Percentiles rank a stretch among this genome's conserved stretches.
phyloP scores from a whole-genome alignment of 371 early-diverging fungal genomes.

The Spiromyces aspiralis region DNA sequence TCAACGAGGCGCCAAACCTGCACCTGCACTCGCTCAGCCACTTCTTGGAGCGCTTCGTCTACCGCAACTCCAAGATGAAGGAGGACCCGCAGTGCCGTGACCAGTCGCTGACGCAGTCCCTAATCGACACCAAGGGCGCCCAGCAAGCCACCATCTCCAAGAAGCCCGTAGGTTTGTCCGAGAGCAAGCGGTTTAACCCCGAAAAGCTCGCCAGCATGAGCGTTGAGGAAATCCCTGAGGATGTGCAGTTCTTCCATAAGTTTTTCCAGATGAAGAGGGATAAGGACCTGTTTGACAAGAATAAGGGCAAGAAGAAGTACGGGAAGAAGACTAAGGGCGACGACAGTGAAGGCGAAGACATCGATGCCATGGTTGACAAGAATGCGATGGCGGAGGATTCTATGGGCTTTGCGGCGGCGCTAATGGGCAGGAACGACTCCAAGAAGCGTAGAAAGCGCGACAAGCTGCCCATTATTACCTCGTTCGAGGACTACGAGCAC shows the following conservation, averaged over 20 bases:
- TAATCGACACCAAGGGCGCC: neutral
- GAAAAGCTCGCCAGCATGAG: neutral
- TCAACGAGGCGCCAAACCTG: constrained; percentile 61
- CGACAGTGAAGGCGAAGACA: constrained; percentile 22
- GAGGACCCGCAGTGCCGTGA: constrained; percentile 19
- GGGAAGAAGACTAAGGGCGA: no score
- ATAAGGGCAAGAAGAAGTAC: constrained; percentile 26
- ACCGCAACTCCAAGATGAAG: constrained; percentile 76
- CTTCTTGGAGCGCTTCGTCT: constrained; percentile 91
- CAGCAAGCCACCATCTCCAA: neutral
- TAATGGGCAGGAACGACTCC: constrained; percentile 2
- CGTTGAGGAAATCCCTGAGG: constrained; percentile 2
- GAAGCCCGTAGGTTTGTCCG: neutral
- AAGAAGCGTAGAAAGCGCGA: constrained; percentile 40
- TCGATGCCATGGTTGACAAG: constrained; percentile 1
- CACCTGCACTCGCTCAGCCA: constrained; percentile 80
- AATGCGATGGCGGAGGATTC: constrained; percentile 9
- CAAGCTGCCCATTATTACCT: constrained; percentile 48
- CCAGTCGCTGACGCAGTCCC: constrained; percentile 37
- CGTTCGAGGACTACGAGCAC: constrained; percentile 54
- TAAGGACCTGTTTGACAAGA: constrained; percentile 20
- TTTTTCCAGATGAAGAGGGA: constrained; percentile 48
- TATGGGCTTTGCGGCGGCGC: constrained; percentile 13
- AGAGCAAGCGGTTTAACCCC: neutral
- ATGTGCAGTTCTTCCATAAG: constrained; percentile 22